phyloP scores from a whole-genome alignment of 441 rosid genomes.

The Bocquillonia castaneifolia region DNA sequence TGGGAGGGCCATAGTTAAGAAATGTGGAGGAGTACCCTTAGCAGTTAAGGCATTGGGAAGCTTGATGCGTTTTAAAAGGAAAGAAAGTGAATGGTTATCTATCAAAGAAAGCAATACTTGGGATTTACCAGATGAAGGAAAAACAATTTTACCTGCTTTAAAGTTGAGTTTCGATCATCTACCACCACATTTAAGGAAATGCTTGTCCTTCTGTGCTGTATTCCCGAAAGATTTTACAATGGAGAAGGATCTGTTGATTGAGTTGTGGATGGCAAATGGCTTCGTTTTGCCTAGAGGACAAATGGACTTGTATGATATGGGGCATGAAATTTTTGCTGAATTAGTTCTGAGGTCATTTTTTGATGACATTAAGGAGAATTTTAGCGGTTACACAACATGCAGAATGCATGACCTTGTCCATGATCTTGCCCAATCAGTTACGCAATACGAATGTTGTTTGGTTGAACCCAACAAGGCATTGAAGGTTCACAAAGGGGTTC shows the following conservation, averaged over 20 bases:
- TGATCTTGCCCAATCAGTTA: conserved; percentile 11
- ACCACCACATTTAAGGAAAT: background rate
- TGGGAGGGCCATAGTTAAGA: conserved; percentile 19
- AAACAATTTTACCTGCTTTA: background rate
- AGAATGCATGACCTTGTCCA: conserved; percentile 14
- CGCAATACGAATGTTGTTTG: background rate
- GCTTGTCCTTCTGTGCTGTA: conserved; percentile 6
- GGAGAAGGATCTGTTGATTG: background rate
- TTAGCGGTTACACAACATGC: background rate
- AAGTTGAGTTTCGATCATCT: conserved; percentile 12
- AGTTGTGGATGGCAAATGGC: conserved; percentile 12
- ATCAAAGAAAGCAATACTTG: conserved; percentile 10
- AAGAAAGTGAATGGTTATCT: conserved; percentile 6
- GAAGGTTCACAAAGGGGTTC: background rate
- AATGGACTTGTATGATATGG: conserved; percentile 15
- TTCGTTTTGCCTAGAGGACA: background rate
- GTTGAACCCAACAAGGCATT: background rate
- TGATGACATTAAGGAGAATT: background rate
- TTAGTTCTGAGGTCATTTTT: conserved; percentile 18
- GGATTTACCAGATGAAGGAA: conserved; percentile 9
- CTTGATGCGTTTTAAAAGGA: conserved; percentile 6
- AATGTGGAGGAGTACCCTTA: conserved; percentile 26
- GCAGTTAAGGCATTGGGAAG: conserved; percentile 32
- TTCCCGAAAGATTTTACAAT: conserved; percentile 1
- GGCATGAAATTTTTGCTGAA: conserved; percentile 12